Percentiles rank a stretch among this genome's conserved stretches.
Evolutionary conservation across 2,329 filamentous ascomycete genomes (phyloP).

Genomic region (Ciborinia camelliae): DNA sequence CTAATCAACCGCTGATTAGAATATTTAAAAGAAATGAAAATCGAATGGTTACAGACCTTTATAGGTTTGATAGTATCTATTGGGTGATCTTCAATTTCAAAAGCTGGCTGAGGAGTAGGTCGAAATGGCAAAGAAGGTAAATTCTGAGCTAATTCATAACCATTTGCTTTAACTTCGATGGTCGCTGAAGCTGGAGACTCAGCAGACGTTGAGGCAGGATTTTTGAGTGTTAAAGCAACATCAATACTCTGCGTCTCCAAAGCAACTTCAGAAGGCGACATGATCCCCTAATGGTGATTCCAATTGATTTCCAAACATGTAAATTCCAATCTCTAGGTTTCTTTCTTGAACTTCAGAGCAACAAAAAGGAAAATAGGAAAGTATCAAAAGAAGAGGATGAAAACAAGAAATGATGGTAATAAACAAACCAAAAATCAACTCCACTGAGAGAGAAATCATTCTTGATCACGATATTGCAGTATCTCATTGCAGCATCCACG

Average conservation of each 20-base stretch:
- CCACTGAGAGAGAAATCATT: background rate
- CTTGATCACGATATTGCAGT: conserved; percentile 8
- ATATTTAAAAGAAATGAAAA: background rate
- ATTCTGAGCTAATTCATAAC: background rate
- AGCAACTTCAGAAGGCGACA: conserved; percentile 11
- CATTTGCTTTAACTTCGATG: background rate
- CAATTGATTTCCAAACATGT: background rate
- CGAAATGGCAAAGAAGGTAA: background rate
- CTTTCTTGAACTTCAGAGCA: background rate
- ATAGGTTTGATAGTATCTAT: conserved; percentile 11
- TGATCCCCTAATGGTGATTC: background rate
- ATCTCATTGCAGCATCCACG: conserved; percentile 15
- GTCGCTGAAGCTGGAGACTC: background rate
- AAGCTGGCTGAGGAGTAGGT: conserved; percentile 13
- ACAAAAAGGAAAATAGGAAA: background rate
- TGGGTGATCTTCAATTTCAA: conserved; percentile 21
- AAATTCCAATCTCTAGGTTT: background rate
- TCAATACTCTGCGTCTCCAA: background rate
- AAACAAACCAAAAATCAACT: background rate
- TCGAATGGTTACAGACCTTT: conserved; percentile 5
- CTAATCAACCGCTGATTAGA: background rate
- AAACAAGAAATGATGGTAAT: background rate
- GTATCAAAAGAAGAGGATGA: background rate
- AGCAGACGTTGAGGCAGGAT: background rate
- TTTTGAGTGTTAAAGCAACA: background rate